phyloP scores from a whole-genome alignment of 2,329 filamentous ascomycete species.

The Ilyonectria mors-panacis region DNA sequence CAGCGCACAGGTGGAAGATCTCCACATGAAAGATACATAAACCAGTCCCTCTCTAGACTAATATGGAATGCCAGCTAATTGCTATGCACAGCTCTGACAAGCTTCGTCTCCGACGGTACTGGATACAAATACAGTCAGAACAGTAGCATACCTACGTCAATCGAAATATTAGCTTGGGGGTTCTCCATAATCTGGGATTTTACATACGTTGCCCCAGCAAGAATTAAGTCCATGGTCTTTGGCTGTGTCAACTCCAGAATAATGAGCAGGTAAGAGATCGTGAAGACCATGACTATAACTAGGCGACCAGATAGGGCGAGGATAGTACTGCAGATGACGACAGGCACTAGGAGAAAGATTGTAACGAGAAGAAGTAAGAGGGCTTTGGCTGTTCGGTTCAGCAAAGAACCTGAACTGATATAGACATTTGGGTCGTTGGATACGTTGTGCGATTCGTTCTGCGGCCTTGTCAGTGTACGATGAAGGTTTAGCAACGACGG shows the following conservation, averaged over 20 bases:
- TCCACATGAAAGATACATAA: too few relatives aligned
- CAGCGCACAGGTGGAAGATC: too few relatives aligned
- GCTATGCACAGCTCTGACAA: too few relatives aligned
- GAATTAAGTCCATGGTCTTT: background rate
- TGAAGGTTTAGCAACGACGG: background rate
- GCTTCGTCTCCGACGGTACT: too few relatives aligned
- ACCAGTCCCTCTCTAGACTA: too few relatives aligned
- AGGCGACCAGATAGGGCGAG: background rate
- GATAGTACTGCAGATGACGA: conserved; percentile 1
- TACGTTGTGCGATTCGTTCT: background rate
- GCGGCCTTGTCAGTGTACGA: background rate
- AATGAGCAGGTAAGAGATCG: background rate
- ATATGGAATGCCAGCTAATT: too few relatives aligned
- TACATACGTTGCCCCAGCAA: conserved; percentile 6
- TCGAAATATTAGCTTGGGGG: background rate
- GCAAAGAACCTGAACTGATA: background rate
- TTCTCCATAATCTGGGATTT: background rate
- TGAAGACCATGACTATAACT: background rate
- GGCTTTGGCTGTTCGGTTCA: background rate
- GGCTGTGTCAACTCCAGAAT: background rate
- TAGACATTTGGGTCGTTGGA: background rate
- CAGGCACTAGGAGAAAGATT: background rate
- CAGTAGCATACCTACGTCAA: conserved; percentile 5
- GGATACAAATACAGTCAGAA: conserved; percentile 3
- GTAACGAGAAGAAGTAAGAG: background rate